A percentile compares a stretch with the other conserved stretches of the same genome.
These are phyloP conservation scores for Phlyctochytrium planicorne DNA, from an alignment of 192 early-diverging fungal species.

Conservation along the genomic window DNA sequence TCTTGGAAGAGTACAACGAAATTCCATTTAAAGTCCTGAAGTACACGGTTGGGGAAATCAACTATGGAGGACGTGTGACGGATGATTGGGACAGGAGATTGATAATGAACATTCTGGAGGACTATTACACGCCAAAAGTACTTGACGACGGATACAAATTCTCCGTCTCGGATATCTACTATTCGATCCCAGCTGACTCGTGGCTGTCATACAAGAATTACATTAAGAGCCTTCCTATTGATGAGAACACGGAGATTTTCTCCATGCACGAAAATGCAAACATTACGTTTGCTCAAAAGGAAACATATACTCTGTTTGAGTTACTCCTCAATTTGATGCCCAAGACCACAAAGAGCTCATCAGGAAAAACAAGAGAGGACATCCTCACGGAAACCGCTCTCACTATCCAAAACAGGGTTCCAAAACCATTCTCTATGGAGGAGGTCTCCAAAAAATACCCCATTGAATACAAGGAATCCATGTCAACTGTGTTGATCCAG, in stretches of 20 bases:
- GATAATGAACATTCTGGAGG: slow-evolving; percentile 58
- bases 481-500: slow-evolving; percentile 58
- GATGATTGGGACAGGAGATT: slow-evolving; percentile 60
- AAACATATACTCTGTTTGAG: slow-evolving; percentile 57
- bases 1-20: slow-evolving; percentile 57
- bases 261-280: slow-evolving; percentile 64
- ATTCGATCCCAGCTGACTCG: slow-evolving; percentile 45
- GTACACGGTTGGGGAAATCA: slow-evolving; percentile 61
- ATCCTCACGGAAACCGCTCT: slow-evolving; percentile 44
- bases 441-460: slow-evolving; percentile 49
- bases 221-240: slow-evolving; percentile 53
- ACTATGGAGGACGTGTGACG: slow-evolving; percentile 61
- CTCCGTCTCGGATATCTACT: slow-evolving; percentile 42
- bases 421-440: slow-evolving; percentile 53
- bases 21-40: slow-evolving; percentile 62
- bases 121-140: slow-evolving; percentile 52
- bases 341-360: slow-evolving; percentile 35
- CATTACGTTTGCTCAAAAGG: slow-evolving; percentile 64
- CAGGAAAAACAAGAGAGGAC: slow-evolving; percentile 54
- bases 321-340: slow-evolving; percentile 56
- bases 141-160: slow-evolving; percentile 55
- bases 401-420: slow-evolving; percentile 46
- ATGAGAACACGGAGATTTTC: slow-evolving; percentile 60
- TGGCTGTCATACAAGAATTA: slow-evolving; percentile 49
- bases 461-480: slow-evolving; percentile 59